Base-by-base conservation (phyloP, 306 rosid species). In the Inga leiocalycina region DNA sequence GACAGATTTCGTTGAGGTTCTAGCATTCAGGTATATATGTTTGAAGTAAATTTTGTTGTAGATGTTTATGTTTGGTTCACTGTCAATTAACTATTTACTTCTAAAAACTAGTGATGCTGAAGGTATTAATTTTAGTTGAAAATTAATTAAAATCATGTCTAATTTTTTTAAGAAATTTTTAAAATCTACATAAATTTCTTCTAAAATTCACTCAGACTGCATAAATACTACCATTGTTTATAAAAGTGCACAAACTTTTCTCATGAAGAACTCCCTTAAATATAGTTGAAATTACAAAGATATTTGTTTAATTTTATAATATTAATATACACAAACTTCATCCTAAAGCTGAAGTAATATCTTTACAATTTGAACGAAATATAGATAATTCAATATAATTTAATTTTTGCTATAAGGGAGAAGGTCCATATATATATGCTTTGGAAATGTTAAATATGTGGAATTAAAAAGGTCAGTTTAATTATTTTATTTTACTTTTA, bases 1-100 rank as follows among this genome's bases (percentile, higher is more conserved):
- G 0, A 77, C 98, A 9, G 90, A 93, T 65, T 96, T 96, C 68
- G 88, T 89, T 83, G 92, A 96, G 84, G 88, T 96, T 19, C 76
- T 96, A 82, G 97, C 98, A 15, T 92, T 96, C 88, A 95, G 91
- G 98, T 92, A 81, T 44, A 14, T 32, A 65, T 22, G 0, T 11
- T 27, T 64, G 17, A 11, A 12, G 20, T 12, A 27, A 30, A 12
- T 27, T 12, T 30, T 12, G 3, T 30, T 32, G 35, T 64, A 11
- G 7, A 61, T 61, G 15, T 24, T 22, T 24, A 11, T 24, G 15
- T 24, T 62, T 24, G 6, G 2, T 12, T 27, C 16, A 59, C 32
- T 22, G 34, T 59, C 32, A 10, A 59, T 22, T 59, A 59, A 59
- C n/a, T 20, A 57, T 57, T 20, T 57, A 6, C 64, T n/a, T 3